phyloP scores from a whole-genome alignment of 208 protist genomes.

The Herpetomonas samuelpessoai region DNA sequence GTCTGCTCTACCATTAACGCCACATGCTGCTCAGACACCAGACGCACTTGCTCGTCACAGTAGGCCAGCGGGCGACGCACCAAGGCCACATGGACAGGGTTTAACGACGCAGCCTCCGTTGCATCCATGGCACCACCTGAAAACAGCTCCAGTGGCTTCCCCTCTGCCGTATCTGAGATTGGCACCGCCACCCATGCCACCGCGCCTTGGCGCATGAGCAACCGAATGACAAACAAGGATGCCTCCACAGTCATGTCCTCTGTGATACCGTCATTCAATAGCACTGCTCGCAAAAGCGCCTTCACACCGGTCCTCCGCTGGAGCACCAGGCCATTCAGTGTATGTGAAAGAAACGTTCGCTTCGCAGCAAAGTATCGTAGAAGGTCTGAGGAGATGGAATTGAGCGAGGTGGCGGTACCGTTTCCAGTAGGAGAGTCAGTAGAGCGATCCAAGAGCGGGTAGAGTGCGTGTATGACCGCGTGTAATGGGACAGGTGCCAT shows the following conservation, averaged over 20 bases:
- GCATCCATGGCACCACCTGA: no score
- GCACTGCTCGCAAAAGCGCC: slow-evolving; percentile 48
- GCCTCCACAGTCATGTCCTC: slow-evolving; percentile 43
- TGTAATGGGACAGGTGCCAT: slow-evolving; percentile 21
- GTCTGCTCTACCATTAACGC: slow-evolving; percentile 35
- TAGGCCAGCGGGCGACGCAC: neutral
- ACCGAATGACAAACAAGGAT: slow-evolving; percentile 36
- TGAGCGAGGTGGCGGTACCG: neutral
- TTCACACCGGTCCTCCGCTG: slow-evolving; percentile 29
- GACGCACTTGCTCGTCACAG: slow-evolving; percentile 29
- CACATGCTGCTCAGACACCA: slow-evolving; percentile 44
- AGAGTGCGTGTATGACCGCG: slow-evolving; percentile 51
- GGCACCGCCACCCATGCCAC: neutral
- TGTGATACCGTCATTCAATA: slow-evolving; percentile 62
- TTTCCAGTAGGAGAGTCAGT: neutral
- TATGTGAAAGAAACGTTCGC: slow-evolving; percentile 22
- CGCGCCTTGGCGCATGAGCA: slow-evolving; percentile 26
- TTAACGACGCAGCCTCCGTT: no score
- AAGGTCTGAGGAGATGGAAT: slow-evolving; percentile 35
- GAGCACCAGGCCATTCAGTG: slow-evolving; percentile 63
- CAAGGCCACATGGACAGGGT: neutral
- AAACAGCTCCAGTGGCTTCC: slow-evolving; percentile 1
- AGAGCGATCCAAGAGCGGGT: slow-evolving; percentile 53
- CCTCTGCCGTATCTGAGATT: slow-evolving; percentile 1
- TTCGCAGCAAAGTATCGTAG: slow-evolving; percentile 34